Evolutionary conservation across 2,329 filamentous ascomycete genomes (phyloP).

Genomic region (Claviceps pusilla): DNA sequence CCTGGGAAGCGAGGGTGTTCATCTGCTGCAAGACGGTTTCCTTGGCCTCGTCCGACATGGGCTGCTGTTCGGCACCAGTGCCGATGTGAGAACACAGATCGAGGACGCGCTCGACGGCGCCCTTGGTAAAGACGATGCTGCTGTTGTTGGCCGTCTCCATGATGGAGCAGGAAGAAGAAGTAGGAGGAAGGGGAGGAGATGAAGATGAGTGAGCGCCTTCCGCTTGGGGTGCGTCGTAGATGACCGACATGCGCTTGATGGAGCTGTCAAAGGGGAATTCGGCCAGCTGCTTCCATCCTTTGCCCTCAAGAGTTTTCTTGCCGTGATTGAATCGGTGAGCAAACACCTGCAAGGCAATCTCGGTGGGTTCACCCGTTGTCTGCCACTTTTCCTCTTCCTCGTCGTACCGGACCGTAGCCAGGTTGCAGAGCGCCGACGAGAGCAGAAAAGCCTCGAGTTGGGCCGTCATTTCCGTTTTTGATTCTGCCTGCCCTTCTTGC

Average conservation of each 20-base stretch:
- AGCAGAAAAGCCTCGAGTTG: conserved; percentile 36
- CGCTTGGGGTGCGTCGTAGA: conserved; percentile 40
- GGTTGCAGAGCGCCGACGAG: conserved; percentile 49
- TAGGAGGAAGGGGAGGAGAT: too few relatives aligned
- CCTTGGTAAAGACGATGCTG: conserved; percentile 46
- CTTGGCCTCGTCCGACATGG: conserved; percentile 37
- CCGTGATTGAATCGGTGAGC: conserved; percentile 50
- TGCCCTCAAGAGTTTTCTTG: conserved; percentile 35
- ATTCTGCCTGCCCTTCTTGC: conserved; percentile 15
- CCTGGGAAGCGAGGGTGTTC: conserved; percentile 46
- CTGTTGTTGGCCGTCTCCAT: conserved; percentile 20
- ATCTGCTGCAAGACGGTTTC: conserved; percentile 36
- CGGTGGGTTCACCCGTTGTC: conserved; percentile 56
- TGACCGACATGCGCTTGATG: conserved; percentile 67
- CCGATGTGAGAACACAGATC: conserved; percentile 39
- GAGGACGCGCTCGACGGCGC: conserved; percentile 45
- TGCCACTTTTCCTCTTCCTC: conserved; percentile 45
- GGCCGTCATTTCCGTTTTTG: conserved; percentile 31
- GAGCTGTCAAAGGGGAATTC: conserved; percentile 69
- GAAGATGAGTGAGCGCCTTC: conserved; percentile 14
- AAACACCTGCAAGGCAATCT: conserved; percentile 64
- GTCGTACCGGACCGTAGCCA: conserved; percentile 42
- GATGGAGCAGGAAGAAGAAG: conserved; percentile 12
- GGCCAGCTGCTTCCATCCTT: conserved; percentile 47
- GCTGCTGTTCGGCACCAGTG: conserved; percentile 24